A percentile compares a stretch with the other conserved stretches of the same genome.
Conservation (phyloP, 2,329 filamentous ascomycete genomes). For the Trichoderma sp. region DNA sequence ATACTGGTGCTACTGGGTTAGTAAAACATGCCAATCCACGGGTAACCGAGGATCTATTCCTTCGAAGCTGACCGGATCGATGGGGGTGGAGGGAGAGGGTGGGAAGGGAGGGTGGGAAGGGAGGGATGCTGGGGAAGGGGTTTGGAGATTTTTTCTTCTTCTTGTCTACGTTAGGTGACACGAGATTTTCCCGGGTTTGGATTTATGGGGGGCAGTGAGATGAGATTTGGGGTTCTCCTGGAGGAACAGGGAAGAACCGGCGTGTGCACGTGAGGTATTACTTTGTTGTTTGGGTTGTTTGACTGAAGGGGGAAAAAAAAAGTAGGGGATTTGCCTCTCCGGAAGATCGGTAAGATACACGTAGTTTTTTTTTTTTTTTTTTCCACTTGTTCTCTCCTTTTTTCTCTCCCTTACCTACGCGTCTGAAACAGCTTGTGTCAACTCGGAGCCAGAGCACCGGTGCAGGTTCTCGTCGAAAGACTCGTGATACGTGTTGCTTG, state of each 20-base stretch:
- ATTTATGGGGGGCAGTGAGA: background rate
- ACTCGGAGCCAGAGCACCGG: background rate
- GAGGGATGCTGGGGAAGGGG: background rate
- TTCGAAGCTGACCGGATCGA: background rate
- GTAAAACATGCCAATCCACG: background rate
- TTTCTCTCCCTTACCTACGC: background rate
- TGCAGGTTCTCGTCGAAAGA: background rate
- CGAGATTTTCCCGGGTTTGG: background rate
- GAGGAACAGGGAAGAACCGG: background rate
- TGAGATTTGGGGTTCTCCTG: background rate
- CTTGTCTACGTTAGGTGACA: no score
- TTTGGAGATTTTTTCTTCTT: background rate
- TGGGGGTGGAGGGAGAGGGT: background rate
- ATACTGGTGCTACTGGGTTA: background rate
- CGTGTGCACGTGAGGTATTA: constrained; percentile 8
- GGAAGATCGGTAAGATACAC: background rate
- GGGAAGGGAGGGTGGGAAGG: background rate
- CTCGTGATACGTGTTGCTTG: background rate
- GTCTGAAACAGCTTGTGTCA: background rate
- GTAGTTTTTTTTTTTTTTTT: background rate
- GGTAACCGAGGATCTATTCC: background rate
- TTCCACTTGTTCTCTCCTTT: background rate
- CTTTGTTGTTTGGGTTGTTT: background rate
- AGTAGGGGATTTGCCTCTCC: background rate
- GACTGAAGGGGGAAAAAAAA: no score